Base-by-base conservation (phyloP, 192 early-diverging fungal genomes). In the Backusella morwellensis region DNA sequence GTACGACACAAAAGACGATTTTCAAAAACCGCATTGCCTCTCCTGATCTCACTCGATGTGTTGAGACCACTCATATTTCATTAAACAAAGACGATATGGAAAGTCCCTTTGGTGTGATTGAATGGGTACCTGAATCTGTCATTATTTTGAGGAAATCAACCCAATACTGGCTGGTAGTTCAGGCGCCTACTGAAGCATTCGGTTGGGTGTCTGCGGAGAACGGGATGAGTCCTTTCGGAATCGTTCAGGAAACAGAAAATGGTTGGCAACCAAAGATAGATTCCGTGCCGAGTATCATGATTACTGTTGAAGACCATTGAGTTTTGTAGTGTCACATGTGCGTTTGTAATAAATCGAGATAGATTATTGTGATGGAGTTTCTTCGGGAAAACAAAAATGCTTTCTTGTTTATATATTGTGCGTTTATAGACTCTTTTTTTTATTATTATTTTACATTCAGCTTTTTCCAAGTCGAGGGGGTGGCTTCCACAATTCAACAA, bases 141-240 rank as follows among this genome's bases (percentile, higher is more conserved):
- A 52, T 75, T 34, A 66, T 75, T 12, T 66, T 75, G 12, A 67
- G 52, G 38, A 75, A 75, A 14, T 14, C 32, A 2, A 35, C 32
- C 11, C 8, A 68, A 6, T 75, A 75, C 35, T 75, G 75, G 75
- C 26, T 75, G 12, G 66, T 75, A 15, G 66, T 75, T 44, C 50
- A 68, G 47, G 32, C 73, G 19, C 75, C 36, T 26, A 21, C 15
- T 35, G 66, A 75, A 14, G 12, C 26, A 15, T 68, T 68, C 23
- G 38, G 68, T 0, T 75, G 75, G 66, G 75, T 68, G 1, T 68
- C 6, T 47, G 23, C 75, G 34, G 35, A 68, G 35, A 40, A 21
- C 34, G 75, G 42, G 3, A 23, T 41, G 14, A 52, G 68, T 34
- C 66, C n/a, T 15, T 75, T 35, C 15, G 75, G 66, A 34, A 40